Evolutionary conservation across 768 basidiomycete species (phyloP).

Genomic region (Phallus indusiatus): DNA sequence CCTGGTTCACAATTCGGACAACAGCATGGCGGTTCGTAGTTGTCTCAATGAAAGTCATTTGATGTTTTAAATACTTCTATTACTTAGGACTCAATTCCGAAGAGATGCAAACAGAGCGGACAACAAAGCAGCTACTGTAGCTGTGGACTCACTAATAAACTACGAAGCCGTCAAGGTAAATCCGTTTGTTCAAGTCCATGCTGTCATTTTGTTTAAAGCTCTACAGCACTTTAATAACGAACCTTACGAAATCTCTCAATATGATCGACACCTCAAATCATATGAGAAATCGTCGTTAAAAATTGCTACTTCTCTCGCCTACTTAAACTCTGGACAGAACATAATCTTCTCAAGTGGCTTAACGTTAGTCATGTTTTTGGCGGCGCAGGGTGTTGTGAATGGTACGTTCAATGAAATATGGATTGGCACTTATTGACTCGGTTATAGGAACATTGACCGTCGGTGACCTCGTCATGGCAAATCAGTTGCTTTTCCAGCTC

Average conservation of each 20-base stretch:
- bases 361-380: constrained; percentile 93
- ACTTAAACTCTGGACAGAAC: constrained; percentile 93
- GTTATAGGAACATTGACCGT: constrained; percentile 87
- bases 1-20: constrained; percentile 95
- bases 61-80: not conserved
- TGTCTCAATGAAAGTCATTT: not conserved
- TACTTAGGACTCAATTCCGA: constrained; percentile 75
- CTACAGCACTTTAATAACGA: constrained; percentile 95
- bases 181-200: not conserved
- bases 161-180: constrained; percentile 96
- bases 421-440: constrained; percentile 4
- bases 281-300: constrained; percentile 92
- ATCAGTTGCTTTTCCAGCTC: constrained; percentile 95
- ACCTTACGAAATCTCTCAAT: constrained; percentile 79
- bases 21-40: constrained; percentile 88
- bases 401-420: constrained; percentile 40
- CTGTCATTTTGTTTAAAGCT: not conserved
- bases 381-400: constrained; percentile 87
- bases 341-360: constrained; percentile 91
- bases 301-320: constrained; percentile 89
- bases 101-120: constrained; percentile 94
- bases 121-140: constrained; percentile 88
- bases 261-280: constrained; percentile 75
- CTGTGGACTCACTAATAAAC: constrained; percentile 94
- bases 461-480: constrained; percentile 98